These are phyloP conservation scores for Tripterygium wilfordii DNA, from an alignment of 177 flowering plant species.

Conservation along the genomic window DNA sequence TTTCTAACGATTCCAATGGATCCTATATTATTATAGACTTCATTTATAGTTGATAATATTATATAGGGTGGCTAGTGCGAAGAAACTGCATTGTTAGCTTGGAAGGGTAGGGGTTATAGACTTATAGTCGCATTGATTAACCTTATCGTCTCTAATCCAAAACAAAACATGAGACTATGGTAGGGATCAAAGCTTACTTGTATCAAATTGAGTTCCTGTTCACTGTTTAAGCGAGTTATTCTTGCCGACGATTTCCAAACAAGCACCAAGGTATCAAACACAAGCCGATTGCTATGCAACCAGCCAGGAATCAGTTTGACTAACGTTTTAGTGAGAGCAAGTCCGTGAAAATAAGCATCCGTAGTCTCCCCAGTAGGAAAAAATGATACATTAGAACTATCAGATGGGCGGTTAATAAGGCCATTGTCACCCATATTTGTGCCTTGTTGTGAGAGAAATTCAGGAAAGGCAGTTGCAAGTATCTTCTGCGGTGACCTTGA, in stretches of 20 bases:
- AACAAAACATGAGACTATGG: too few species aligned
- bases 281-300: conserved; percentile 74
- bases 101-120: too few species aligned
- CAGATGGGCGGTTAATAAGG: conserved; percentile 30
- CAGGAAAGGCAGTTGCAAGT: conserved; percentile 78
- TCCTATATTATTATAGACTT: too few species aligned
- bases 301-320: conserved; percentile 92
- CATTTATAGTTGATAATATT: too few species aligned
- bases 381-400: conserved; percentile 32
- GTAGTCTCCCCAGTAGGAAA: conserved; percentile 31
- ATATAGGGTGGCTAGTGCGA: too few species aligned
- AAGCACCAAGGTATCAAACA: conserved; percentile 82
- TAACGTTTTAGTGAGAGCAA: conserved; percentile 69
- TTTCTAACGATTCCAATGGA: too few species aligned
- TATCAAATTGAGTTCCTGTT: conserved; percentile 83
- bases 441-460: conserved; percentile 54
- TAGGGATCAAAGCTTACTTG: too few species aligned
- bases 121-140: too few species aligned
- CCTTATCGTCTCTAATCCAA: too few species aligned
- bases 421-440: conserved; percentile 50
- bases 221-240: conserved; percentile 75
- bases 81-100: too few species aligned
- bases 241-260: conserved; percentile 96
- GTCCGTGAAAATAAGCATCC: conserved; percentile 94
- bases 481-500: conserved; percentile 94